Evolutionary conservation across 1,139 yeast species (phyloP), one percentile per base, ranked within the genome.

Genomic region (Yamadazyma dendronema): DNA sequence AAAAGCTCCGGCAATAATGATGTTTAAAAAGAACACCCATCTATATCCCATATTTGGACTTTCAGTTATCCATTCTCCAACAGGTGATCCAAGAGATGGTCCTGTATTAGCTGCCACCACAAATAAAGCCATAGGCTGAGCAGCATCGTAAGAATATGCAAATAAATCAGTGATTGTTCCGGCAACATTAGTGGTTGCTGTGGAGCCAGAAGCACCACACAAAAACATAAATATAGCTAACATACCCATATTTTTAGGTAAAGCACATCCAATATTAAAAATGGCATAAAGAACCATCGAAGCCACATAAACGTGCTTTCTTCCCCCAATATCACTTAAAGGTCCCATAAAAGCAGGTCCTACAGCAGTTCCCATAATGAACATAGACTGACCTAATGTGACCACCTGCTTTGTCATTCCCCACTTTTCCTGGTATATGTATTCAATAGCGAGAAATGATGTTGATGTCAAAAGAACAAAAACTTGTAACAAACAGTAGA

Each of bases 31-130:
- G 14, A 26, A 26, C 5, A 26, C n/a, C 29, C 29, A 26, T 26
- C 29, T 26, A n/a, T 26, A 26, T 13, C 29, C 29, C 29, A 26
- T 26, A 14, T 26, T 26, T 6, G 29, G 29, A 26, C 14, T 26
- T 5, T 12, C 29, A 26, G 29, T n/a, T 6, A 26, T 26, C 29
- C 29, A 26, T 12, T 14, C 29, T 13, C 29, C 29, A 13, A 26
- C 17, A 7, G 29, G 29, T 13, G 29, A 26, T 6, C 29, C 29
- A 8, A 26, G 12, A 13, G 29, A 26, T 8, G 29, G 29, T 13
- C 29, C 29, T 4, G n/a, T n/a, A 14, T 26, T 26, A 6, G 29
- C 29, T 13, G 29, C 29, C 16, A 14, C n/a, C 4, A 26, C 29
- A 26, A 26, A 26, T n/a, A 26, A 26, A 6, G 29, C 29, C 29